Percentiles rank a stretch among this genome's conserved stretches.
phyloP scores from a whole-genome alignment of 164 flowering plant species.

The Stephania cephalantha region DNA sequence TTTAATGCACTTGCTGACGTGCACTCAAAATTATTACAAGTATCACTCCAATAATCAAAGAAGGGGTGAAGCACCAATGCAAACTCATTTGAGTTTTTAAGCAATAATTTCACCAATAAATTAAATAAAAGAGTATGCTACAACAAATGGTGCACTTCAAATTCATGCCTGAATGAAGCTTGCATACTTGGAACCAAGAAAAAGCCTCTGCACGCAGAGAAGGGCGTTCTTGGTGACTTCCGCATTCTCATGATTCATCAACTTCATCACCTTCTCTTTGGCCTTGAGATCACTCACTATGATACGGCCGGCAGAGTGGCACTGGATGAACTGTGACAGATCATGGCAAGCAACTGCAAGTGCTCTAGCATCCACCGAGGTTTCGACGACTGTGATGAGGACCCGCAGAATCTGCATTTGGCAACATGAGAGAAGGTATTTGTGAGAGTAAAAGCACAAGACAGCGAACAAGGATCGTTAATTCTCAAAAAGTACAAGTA shows the following conservation, averaged over 20 bases:
- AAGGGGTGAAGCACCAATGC: too few species aligned
- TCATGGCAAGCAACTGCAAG: constrained; percentile 94
- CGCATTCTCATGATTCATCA: constrained; percentile 84
- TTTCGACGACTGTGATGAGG: constrained; percentile 79
- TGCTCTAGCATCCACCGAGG: constrained; percentile 71
- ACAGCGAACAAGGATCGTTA: not conserved
- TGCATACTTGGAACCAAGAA: constrained; percentile 93
- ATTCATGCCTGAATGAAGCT: constrained; percentile 81
- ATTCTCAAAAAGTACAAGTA: not conserved
- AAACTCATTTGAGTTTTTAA: too few species aligned
- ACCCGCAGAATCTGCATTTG: constrained; percentile 69
- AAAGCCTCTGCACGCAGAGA: constrained; percentile 88
- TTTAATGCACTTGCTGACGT: too few species aligned
- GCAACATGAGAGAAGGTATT: not conserved
- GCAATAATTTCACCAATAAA: too few species aligned
- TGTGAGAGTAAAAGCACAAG: not conserved
- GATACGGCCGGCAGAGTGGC: constrained; percentile 78
- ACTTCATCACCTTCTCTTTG: constrained; percentile 87
- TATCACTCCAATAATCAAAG: too few species aligned
- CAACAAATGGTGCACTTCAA: not conserved
- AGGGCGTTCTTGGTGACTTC: constrained; percentile 89
- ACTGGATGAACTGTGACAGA: constrained; percentile 86
- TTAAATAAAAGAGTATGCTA: too few species aligned
- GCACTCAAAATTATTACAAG: too few species aligned
- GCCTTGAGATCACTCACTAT: constrained; percentile 81